Conservation (phyloP, 257 asterid genomes). For the Fraxinus excelsior region DNA sequence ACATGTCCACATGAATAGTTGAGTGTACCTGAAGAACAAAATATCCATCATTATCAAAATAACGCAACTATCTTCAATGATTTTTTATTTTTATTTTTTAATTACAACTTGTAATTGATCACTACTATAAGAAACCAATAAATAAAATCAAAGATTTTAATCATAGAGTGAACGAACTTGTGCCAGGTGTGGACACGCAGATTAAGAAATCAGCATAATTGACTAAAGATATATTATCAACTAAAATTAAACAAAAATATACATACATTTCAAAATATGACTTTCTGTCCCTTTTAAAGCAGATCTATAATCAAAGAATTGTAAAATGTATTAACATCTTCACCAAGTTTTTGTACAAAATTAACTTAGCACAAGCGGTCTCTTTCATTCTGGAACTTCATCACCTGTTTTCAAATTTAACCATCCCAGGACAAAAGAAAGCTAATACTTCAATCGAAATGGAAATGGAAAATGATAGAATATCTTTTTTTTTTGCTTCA, state of each 20-base stretch:
- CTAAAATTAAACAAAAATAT: neutral
- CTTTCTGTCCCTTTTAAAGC: neutral
- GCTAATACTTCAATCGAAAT: no score
- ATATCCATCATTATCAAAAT: constrained; percentile 1
- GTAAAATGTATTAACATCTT: neutral
- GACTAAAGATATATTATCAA: neutral
- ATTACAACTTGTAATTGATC: neutral
- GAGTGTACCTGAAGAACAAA: constrained; percentile 48
- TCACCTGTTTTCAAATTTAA: no score
- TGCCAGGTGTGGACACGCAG: neutral
- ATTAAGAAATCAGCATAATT: neutral
- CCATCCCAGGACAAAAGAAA: neutral
- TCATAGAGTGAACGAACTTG: neutral
- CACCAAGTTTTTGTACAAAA: neutral
- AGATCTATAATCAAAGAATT: neutral
- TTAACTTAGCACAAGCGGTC: neutral
- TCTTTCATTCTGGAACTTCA: no score
- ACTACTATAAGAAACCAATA: neutral
- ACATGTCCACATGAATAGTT: constrained; percentile 42
- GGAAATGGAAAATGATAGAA: no score
- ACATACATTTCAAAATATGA: neutral
- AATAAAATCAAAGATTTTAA: neutral
- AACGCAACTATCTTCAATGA: neutral
- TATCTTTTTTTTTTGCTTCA: no score
- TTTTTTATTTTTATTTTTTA: neutral